Percentiles rank a stretch among this genome's conserved stretches.
These are phyloP conservation scores for Xylariales sp. DNA, from an alignment of 2,329 filamentous ascomycete genomes.

Conservation along the genomic window DNA sequence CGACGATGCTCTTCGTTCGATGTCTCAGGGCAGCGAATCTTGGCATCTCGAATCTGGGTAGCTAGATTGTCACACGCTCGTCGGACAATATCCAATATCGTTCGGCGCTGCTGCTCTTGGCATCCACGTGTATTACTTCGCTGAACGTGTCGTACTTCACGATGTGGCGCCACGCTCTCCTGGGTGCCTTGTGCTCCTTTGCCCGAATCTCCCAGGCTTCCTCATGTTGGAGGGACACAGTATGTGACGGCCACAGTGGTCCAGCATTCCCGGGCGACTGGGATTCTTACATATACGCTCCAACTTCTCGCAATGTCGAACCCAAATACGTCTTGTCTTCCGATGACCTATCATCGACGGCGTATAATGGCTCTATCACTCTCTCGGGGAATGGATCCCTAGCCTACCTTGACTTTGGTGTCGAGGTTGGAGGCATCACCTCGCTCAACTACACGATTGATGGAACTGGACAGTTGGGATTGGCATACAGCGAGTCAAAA, in stretches of 20 bases:
- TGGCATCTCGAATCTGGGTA: too few relatives aligned
- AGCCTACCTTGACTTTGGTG: slow-evolving; percentile 4
- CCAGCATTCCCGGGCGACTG: slow-evolving; percentile 4
- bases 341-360: background rate
- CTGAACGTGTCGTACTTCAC: too few relatives aligned
- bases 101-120: too few relatives aligned
- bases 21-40: too few relatives aligned
- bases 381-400: background rate
- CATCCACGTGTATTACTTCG: too few relatives aligned
- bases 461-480: slow-evolving; percentile 19
- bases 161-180: too few relatives aligned
- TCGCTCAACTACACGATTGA: slow-evolving; percentile 2
- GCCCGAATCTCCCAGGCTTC: background rate
- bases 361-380: background rate
- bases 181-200: background rate
- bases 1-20: too few relatives aligned
- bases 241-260: slow-evolving; percentile 3
- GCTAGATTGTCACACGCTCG: too few relatives aligned
- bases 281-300: slow-evolving; percentile 5
- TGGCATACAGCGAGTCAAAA: slow-evolving; percentile 37
- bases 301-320: background rate
- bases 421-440: slow-evolving; percentile 6
- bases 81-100: too few relatives aligned
- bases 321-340: slow-evolving; percentile 1
- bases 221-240: slow-evolving; percentile 7